Conservation (phyloP, 176 grass and related monocot species). For the Oryza longistaminata region DNA sequence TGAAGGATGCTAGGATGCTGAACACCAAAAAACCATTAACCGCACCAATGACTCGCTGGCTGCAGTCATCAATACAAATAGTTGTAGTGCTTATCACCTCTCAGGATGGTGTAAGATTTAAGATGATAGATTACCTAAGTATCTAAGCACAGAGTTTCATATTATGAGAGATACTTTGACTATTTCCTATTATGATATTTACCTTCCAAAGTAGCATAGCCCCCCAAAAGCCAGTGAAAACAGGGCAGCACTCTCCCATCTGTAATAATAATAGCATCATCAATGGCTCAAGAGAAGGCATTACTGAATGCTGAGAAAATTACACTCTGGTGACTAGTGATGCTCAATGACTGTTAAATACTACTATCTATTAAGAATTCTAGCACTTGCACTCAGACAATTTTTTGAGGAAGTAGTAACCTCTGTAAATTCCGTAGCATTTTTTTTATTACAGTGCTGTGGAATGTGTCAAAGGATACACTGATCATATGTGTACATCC, state of each 20-base stretch:
- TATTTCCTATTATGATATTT: not conserved
- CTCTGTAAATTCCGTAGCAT: not conserved
- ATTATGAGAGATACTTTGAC: not conserved
- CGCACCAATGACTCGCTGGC: conserved; percentile 76
- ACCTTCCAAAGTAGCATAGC: conserved; percentile 94
- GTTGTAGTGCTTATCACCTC: conserved; percentile 6
- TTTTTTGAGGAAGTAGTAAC: conserved; percentile 3
- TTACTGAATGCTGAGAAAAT: not conserved
- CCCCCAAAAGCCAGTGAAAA: conserved; percentile 94
- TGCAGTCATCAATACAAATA: conserved; percentile 47
- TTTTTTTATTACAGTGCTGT: not conserved
- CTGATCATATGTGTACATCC: not conserved
- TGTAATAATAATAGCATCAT: conserved; percentile 45
- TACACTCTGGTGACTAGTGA: not conserved
- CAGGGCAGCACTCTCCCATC: conserved; percentile 82
- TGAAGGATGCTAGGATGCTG: conserved; percentile 76
- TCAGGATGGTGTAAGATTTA: not conserved
- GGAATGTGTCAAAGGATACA: not conserved
- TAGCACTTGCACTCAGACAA: not conserved
- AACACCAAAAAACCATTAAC: conserved; percentile 82
- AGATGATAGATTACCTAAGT: not conserved
- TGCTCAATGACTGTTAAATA: not conserved
- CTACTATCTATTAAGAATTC: not conserved
- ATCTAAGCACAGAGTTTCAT: not conserved
- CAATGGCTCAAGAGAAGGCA: conserved; percentile 3